phyloP scores from a whole-genome alignment of 495 filamentous ascomycete genomes.

The Hypoxylon intermedium region DNA sequence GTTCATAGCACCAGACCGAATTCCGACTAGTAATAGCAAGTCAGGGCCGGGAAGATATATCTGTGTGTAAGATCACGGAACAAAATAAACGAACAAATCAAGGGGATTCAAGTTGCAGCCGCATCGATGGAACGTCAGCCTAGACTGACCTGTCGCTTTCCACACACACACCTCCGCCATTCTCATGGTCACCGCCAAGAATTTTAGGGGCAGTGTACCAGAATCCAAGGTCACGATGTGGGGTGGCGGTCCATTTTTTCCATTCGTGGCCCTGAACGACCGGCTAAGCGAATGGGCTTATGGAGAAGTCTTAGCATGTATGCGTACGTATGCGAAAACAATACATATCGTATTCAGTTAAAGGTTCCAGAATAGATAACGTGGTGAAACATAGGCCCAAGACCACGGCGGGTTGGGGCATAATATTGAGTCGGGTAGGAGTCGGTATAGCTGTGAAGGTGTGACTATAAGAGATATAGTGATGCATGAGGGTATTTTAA shows the following conservation, averaged over 20 bases:
- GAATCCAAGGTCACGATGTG: slow-evolving; percentile 27
- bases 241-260: slow-evolving; percentile 29
- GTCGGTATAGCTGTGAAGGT: not conserved
- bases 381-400: not conserved
- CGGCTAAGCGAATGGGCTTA: slow-evolving; percentile 2
- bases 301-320: not conserved
- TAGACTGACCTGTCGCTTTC: not conserved
- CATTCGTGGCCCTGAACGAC: slow-evolving; percentile 6
- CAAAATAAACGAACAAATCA: slow-evolving; percentile 10
- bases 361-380: not conserved
- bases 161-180: not conserved
- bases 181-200: slow-evolving; percentile 21
- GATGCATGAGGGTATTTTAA: not conserved
- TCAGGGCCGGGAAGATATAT: not conserved
- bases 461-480: not conserved
- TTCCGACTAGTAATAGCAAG: not conserved
- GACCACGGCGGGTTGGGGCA: not conserved
- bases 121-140: not conserved
- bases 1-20: slow-evolving; percentile 10
- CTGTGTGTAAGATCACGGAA: not conserved
- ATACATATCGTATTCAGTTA: not conserved
- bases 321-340: not conserved
- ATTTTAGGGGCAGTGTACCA: slow-evolving; percentile 22
- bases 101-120: not conserved
- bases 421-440: not conserved